Percentiles rank a stretch among this genome's conserved stretches.
phyloP scores from a whole-genome alignment of 2,329 filamentous ascomycete genomes.

The Sclerotinia nivalis region DNA sequence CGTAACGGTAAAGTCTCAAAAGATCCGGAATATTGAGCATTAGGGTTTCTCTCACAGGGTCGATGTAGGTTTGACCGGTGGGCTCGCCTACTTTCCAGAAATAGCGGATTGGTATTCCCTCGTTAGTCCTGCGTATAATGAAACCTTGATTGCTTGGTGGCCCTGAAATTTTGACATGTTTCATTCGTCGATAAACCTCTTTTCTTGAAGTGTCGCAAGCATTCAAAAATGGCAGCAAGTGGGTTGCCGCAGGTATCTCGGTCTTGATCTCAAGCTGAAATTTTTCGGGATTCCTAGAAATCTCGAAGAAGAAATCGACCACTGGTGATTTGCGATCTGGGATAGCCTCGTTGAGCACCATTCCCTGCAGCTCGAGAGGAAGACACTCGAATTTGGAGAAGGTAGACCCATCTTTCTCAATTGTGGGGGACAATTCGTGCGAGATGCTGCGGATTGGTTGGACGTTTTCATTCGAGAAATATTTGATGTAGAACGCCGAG shows the following conservation, averaged over 20 bases:
- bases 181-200: background rate
- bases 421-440: background rate
- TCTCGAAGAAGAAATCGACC: background rate
- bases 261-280: background rate
- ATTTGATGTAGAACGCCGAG: background rate
- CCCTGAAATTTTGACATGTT: background rate
- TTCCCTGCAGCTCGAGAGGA: background rate
- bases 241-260: background rate
- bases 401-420: background rate
- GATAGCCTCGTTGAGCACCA: background rate
- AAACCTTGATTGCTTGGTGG: background rate
- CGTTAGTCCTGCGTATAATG: fast-evolving
- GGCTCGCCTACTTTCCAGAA: background rate
- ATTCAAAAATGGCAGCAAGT: background rate
- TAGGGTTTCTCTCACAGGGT: background rate
- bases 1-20: background rate
- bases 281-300: fast-evolving
- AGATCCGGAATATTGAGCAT: background rate
- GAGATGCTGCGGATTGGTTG: background rate
- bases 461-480: background rate
- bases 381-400: background rate
- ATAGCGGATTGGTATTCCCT: background rate
- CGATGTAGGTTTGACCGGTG: background rate
- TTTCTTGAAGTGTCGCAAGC: background rate
- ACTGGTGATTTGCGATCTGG: background rate